Evolutionary conservation across 2,329 filamentous ascomycete genomes (phyloP).

Genomic region (Chaetomium strumarium): DNA sequence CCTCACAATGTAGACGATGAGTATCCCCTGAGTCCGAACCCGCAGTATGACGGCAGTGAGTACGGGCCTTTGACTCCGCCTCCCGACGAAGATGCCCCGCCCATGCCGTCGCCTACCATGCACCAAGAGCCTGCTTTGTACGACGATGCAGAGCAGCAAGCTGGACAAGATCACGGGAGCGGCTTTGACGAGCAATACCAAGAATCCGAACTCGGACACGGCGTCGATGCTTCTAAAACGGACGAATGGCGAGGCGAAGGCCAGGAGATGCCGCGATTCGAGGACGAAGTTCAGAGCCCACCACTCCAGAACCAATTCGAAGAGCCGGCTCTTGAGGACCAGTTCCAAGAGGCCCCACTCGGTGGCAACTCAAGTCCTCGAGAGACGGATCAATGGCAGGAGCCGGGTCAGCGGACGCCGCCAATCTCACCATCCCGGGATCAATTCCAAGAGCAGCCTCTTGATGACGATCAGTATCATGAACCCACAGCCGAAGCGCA

Average conservation of each 20-base stretch:
- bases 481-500: not conserved
- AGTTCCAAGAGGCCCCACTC: too few relatives aligned
- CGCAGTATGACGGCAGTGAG: constrained; percentile 9
- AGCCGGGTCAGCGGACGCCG: not conserved
- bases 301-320: not conserved
- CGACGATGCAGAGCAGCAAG: not conserved
- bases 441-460: not conserved
- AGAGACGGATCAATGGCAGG: not conserved
- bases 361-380: not conserved
- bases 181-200: not conserved
- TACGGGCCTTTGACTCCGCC: constrained; percentile 7
- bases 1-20: not conserved
- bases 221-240: too few relatives aligned
- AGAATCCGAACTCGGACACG: too few relatives aligned
- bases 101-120: not conserved
- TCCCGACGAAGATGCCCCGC: not conserved
- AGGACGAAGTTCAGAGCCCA: too few relatives aligned
- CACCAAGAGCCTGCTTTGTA: not conserved
- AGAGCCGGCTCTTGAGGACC: not conserved
- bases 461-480: not conserved
- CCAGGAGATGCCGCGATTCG: too few relatives aligned
- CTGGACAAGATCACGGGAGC: too few relatives aligned
- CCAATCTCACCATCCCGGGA: not conserved
- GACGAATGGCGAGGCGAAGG: too few relatives aligned
- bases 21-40: not conserved